phyloP scores from a whole-genome alignment of 148 eudicot species.

The Nyssa sinensis region DNA sequence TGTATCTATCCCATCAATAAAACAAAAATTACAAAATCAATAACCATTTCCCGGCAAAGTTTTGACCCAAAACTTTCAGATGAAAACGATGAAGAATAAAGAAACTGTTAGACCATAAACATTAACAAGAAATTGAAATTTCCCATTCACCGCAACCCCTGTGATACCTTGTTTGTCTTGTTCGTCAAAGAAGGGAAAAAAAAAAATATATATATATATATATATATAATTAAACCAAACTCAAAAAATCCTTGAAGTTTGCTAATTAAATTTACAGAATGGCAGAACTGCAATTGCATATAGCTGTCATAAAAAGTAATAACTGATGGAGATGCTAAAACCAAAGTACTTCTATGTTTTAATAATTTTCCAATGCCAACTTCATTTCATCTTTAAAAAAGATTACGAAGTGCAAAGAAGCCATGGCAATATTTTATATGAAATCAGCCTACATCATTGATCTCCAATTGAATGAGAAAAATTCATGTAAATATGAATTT shows the following conservation, averaged over 20 bases:
- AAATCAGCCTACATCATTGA: not conserved
- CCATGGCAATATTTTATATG: conserved; percentile 1
- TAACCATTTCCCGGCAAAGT: not conserved
- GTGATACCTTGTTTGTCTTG: not conserved
- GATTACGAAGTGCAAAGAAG: not conserved
- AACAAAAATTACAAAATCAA: conserved; percentile 6
- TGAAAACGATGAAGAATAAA: conserved; percentile 11
- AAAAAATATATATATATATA: too few relatives aligned
- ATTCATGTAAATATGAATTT: not conserved
- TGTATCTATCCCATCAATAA: conserved; percentile 55
- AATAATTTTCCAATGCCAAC: not conserved
- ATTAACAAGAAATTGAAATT: not conserved
- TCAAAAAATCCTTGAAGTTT: not conserved
- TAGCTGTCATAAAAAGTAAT: not conserved
- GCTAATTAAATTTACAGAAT: not conserved
- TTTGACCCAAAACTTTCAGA: not conserved
- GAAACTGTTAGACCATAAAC: not conserved
- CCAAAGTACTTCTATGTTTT: not conserved
- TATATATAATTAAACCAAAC: not conserved
- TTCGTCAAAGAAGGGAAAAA: not conserved
- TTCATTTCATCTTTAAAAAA: not conserved
- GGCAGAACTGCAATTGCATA: not conserved
- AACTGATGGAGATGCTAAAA: conserved; percentile 2
- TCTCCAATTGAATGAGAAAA: not conserved
- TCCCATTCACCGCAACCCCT: not conserved